Percentiles rank a stretch among this genome's conserved stretches.
Evolutionary conservation across 768 basidiomycete genomes (phyloP).

Genomic region (Amanita fuliginea): DNA sequence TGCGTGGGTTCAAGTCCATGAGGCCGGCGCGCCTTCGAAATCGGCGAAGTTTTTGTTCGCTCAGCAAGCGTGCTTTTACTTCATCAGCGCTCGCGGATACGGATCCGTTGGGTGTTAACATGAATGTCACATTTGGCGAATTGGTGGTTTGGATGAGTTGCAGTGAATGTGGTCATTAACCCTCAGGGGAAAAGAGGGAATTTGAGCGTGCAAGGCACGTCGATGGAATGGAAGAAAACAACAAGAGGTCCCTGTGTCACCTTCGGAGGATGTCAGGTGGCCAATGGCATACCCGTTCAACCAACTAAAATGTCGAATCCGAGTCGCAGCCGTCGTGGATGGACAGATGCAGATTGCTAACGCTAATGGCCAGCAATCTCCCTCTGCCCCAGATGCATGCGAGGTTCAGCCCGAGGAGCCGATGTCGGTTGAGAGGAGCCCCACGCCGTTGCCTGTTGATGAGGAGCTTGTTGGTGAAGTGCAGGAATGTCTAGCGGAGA

Average conservation of each 20-base stretch:
- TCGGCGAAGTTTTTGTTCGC: slow-evolving; percentile 57
- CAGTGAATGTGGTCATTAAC: slow-evolving; percentile 41
- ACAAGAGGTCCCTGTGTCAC: slow-evolving; percentile 34
- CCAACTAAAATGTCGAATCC: slow-evolving; percentile 10
- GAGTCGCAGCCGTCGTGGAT: neutral
- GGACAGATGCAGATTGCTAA: neutral
- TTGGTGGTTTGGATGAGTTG: slow-evolving; percentile 92
- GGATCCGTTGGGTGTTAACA: slow-evolving; percentile 90
- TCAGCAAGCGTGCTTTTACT: slow-evolving; percentile 8
- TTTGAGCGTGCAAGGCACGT: slow-evolving; percentile 1
- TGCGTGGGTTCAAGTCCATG: too few species aligned
- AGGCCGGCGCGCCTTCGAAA: slow-evolving; percentile 72
- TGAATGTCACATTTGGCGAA: slow-evolving; percentile 91
- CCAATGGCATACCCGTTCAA: slow-evolving; percentile 5
- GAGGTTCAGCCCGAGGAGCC: slow-evolving; percentile 11
- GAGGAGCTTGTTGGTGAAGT: slow-evolving; percentile 38
- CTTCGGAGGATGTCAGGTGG: slow-evolving; percentile 14
- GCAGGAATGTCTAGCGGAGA: slow-evolving; percentile 31
- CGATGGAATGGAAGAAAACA: slow-evolving; percentile 24
- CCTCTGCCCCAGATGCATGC: neutral
- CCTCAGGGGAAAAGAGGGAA: slow-evolving; percentile 30
- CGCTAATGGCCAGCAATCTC: neutral
- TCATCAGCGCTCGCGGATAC: slow-evolving; percentile 77
- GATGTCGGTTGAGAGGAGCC: slow-evolving; percentile 48
- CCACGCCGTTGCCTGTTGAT: slow-evolving; percentile 68